Evolutionary conservation across 805 yeast genomes (phyloP), one percentile per base, ranked within the genome.

Genomic region (Phaffomyces thermotolerans): DNA sequence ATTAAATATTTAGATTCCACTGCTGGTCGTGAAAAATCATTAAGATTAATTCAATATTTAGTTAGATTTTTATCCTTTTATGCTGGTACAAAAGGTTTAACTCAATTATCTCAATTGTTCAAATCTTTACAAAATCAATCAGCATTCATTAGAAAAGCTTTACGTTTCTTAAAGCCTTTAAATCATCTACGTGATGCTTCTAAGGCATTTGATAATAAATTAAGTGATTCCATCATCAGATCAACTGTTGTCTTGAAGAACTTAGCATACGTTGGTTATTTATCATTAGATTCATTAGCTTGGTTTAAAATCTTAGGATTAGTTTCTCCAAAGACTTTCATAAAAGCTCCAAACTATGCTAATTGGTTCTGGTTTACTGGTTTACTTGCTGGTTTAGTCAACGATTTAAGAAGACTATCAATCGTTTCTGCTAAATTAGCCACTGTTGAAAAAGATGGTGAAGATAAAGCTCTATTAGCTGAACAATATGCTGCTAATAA

Each of bases 121-220:
- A 74, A 73, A 52, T 68, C 72, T 20, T 62, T 88, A 49, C 85
- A 81, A 65, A 60, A 59, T 37, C 79, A 83, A 50, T 73, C 87
- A 27, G 74, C 86, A 2, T 62, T 81, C 46, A 72, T 86, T 49
- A 79, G 98, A 62, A 91, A 91, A 68, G 81, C 89, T 20, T 66
- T 90, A 69, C 77, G 97, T 57, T 79, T 83, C 57, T 76, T 88
- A 50, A 90, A 89, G 65, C 95, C 95, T 1, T 66, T 90, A 56
- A 72, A 72, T 54, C 88, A 83, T 59, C 58, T 85, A 43, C 79
- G 79, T 54, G 73, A 77, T n/a, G 85, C 90, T 5, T 71, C 84
- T 3, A 72, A 74, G 49, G 75, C 85, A 13, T 75, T 69, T 54
- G 85, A 79, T 58, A 80, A 86, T 64, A 82, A 84, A 68, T 73